These are phyloP conservation scores for Leccinum colubrinum DNA, from an alignment of 1,284 basidiomycete genomes.

Conservation along the genomic window DNA sequence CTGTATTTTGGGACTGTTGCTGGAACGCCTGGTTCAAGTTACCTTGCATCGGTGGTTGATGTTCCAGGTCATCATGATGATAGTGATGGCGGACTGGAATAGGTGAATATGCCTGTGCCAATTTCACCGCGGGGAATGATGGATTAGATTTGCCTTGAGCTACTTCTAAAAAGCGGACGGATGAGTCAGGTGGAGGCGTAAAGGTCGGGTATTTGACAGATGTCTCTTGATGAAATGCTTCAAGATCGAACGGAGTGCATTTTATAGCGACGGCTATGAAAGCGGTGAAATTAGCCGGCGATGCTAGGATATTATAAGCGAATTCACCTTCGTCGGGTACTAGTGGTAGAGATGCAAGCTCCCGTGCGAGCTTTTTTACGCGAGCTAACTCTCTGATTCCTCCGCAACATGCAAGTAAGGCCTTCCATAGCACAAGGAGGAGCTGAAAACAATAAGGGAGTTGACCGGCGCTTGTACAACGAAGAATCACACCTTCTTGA, in stretches of 20 bases:
- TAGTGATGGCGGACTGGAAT: constrained; percentile 92
- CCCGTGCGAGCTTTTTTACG: constrained; percentile 84
- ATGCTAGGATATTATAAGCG: background rate
- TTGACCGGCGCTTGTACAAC: background rate
- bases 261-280: constrained; percentile 61
- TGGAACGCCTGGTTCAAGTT: constrained; percentile 44
- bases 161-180: constrained; percentile 28
- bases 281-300: constrained; percentile 5
- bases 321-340: constrained; percentile 61
- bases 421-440: constrained; percentile 96
- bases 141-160: constrained; percentile 37
- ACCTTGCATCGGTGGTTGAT: constrained; percentile 39
- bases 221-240: constrained; percentile 85
- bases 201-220: constrained; percentile 95
- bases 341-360: constrained; percentile 70
- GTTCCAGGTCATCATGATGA: constrained; percentile 73
- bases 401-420: constrained; percentile 88
- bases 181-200: constrained; percentile 49
- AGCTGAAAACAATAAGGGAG: constrained; percentile 49
- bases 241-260: constrained; percentile 86
- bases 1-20: constrained; percentile 43
- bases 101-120: constrained; percentile 90
- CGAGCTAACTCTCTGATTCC: constrained; percentile 85
- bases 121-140: constrained; percentile 52
- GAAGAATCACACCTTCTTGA: constrained; percentile 74